A percentile compares a stretch with the other conserved stretches of the same genome.
These are phyloP conservation scores for Proliferodiscus dingleyae DNA, from an alignment of 2,329 filamentous ascomycete genomes.

Conservation along the genomic window DNA sequence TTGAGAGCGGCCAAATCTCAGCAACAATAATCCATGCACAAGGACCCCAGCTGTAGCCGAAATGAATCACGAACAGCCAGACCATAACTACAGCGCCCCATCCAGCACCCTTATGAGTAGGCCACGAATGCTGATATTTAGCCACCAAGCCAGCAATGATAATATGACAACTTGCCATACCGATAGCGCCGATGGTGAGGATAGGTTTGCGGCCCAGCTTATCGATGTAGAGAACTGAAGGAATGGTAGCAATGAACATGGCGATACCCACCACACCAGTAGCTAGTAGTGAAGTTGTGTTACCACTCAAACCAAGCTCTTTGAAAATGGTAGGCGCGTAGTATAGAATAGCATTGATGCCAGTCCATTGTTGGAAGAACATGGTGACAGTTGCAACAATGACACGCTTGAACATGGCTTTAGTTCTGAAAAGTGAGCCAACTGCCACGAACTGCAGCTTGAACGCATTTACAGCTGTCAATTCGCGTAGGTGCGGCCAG, in stretches of 20 bases:
- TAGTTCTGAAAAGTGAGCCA: constrained; percentile 17
- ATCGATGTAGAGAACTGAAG: constrained; percentile 32
- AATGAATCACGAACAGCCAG: constrained; percentile 48
- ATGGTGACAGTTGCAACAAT: constrained; percentile 22
- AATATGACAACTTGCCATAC: constrained; percentile 48
- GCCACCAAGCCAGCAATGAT: constrained; percentile 51
- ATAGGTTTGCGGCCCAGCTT: constrained; percentile 33
- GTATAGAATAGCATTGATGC: constrained; percentile 27
- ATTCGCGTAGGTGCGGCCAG: constrained; percentile 44
- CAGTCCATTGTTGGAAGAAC: constrained; percentile 33
- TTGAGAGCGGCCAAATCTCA: constrained; percentile 54
- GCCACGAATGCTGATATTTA: constrained; percentile 42
- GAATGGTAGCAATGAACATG: constrained; percentile 43
- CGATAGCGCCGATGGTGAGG: constrained; percentile 42
- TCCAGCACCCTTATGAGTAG: constrained; percentile 44
- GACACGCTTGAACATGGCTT: constrained; percentile 17
- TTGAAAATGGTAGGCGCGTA: constrained; percentile 45
- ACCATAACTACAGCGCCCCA: constrained; percentile 56
- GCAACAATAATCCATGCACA: constrained; percentile 52
- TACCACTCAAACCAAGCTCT: constrained; percentile 38
- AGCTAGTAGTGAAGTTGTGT: constrained; percentile 45
- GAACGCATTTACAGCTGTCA: too few species aligned
- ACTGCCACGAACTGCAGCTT: constrained; percentile 14
- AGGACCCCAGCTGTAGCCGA: constrained; percentile 39
- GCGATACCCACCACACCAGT: constrained; percentile 55